Percentiles rank a stretch among this genome's conserved stretches.
Evolutionary conservation across 768 basidiomycete species (phyloP).

Genomic region (Suillus alpinus): DNA sequence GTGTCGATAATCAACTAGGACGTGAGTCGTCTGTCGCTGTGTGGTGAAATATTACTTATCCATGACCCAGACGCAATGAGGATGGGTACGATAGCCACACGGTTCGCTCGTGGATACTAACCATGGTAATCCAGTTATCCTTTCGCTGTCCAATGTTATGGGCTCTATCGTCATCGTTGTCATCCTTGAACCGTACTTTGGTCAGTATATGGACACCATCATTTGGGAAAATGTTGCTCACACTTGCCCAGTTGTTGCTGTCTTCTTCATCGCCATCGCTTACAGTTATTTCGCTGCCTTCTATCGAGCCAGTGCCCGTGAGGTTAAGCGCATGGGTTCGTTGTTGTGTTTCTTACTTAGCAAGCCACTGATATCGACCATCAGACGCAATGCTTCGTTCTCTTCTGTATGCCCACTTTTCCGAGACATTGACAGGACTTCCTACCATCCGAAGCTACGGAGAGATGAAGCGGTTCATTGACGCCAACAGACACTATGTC

Average conservation of each 20-base stretch:
- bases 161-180: constrained; percentile 57
- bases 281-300: constrained; percentile 67
- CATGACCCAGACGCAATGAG: constrained; percentile 47
- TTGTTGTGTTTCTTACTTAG: neutral
- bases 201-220: constrained; percentile 31
- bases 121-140: constrained; percentile 35
- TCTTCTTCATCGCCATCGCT: constrained; percentile 48
- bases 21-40: constrained; percentile 31
- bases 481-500: constrained; percentile 61
- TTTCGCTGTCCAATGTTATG: constrained; percentile 51
- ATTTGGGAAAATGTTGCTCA: neutral
- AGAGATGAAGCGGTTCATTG: constrained; percentile 56
- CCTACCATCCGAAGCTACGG: constrained; percentile 74
- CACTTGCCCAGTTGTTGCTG: constrained; percentile 45
- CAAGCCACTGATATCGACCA: neutral
- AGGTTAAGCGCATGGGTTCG: constrained; percentile 58
- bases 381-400: constrained; percentile 70
- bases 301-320: constrained; percentile 69
- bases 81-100: constrained; percentile 37
- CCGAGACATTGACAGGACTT: constrained; percentile 71
- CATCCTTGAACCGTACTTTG: constrained; percentile 58
- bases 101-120: neutral
- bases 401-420: constrained; percentile 72
- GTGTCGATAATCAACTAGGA: constrained; percentile 55
- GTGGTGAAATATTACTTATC: neutral